Evolutionary conservation across 2,329 filamentous ascomycete species (phyloP).

Genomic region (Chlorencoelia australis): DNA sequence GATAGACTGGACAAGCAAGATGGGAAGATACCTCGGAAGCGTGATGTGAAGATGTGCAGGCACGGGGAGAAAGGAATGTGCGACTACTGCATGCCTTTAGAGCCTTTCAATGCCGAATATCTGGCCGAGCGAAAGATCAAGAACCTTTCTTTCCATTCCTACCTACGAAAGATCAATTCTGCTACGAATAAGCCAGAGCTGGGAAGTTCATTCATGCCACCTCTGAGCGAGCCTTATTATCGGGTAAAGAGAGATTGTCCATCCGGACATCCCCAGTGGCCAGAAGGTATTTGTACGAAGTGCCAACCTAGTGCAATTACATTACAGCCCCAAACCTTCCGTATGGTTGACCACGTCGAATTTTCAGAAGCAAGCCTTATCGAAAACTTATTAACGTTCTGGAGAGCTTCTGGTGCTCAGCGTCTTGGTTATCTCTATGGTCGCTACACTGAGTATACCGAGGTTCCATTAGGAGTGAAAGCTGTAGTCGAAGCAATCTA

Average conservation of each 20-base stretch:
- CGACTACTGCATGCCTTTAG: conserved; percentile 95
- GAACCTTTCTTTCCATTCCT: conserved; percentile 90
- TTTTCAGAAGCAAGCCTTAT: conserved; percentile 79
- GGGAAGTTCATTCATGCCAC: conserved; percentile 91
- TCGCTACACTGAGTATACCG: conserved; percentile 78
- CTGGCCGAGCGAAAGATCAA: conserved; percentile 97
- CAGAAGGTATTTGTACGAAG: conserved; percentile 94
- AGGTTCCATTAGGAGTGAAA: conserved; percentile 89
- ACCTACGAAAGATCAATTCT: conserved; percentile 89
- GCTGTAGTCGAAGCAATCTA: conserved; percentile 96
- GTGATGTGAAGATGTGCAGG: conserved; percentile 79
- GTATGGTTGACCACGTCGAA: conserved; percentile 97
- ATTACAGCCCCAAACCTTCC: conserved; percentile 83
- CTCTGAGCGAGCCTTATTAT: conserved; percentile 85
- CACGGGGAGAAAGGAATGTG: conserved; percentile 98
- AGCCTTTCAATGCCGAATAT: conserved; percentile 85
- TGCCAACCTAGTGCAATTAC: conserved; percentile 97
- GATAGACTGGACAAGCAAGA: conserved; percentile 76
- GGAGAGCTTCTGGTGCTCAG: conserved; percentile 77
- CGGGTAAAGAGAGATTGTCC: conserved; percentile 83
- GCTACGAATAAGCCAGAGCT: conserved; percentile 94
- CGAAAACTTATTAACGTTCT: conserved; percentile 83
- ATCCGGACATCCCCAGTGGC: conserved; percentile 86
- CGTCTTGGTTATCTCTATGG: conserved; percentile 87
- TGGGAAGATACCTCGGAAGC: conserved; percentile 74